A percentile compares a stretch with the other conserved stretches of the same genome.
phyloP scores from a whole-genome alignment of 768 basidiomycete genomes.

The Mycena vulgaris region DNA sequence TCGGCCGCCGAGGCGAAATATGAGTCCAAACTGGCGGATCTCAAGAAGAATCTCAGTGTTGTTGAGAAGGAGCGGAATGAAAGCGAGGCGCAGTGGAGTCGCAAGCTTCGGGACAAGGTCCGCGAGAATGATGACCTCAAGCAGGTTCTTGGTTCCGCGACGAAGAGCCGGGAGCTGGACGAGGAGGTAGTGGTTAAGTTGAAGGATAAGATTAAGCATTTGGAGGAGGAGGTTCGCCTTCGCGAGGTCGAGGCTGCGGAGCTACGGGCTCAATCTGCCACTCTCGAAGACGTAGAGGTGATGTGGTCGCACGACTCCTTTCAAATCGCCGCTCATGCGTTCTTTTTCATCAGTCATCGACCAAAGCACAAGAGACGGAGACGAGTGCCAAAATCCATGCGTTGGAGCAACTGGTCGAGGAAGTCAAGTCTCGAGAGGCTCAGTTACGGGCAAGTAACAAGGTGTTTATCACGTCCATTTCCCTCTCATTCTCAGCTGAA shows the following conservation, averaged over 20 bases:
- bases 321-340: constrained; percentile 9
- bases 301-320: background rate
- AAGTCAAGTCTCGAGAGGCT: constrained; percentile 76
- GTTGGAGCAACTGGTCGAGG: constrained; percentile 81
- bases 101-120: constrained; percentile 83
- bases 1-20: constrained; percentile 83
- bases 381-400: constrained; percentile 62
- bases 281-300: constrained; percentile 76
- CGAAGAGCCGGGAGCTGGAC: constrained; percentile 73
- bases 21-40: constrained; percentile 81
- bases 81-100: constrained; percentile 91
- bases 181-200: constrained; percentile 66
- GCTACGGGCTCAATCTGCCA: constrained; percentile 64
- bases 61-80: constrained; percentile 91
- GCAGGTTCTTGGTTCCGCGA: constrained; percentile 67
- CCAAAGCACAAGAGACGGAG: constrained; percentile 61
- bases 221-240: constrained; percentile 63
- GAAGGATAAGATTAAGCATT: constrained; percentile 68
- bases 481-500: constrained; percentile 14
- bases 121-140: constrained; percentile 85
- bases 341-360: constrained; percentile 48
- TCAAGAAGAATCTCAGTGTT: constrained; percentile 72
- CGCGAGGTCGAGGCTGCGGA: constrained; percentile 71
- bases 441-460: constrained; percentile 86
- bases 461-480: constrained; percentile 55